Evolutionary conservation across 2,329 filamentous ascomycete species (phyloP), one percentile per base, ranked within the genome.

Genomic region (Emericellopsis atlantica): DNA sequence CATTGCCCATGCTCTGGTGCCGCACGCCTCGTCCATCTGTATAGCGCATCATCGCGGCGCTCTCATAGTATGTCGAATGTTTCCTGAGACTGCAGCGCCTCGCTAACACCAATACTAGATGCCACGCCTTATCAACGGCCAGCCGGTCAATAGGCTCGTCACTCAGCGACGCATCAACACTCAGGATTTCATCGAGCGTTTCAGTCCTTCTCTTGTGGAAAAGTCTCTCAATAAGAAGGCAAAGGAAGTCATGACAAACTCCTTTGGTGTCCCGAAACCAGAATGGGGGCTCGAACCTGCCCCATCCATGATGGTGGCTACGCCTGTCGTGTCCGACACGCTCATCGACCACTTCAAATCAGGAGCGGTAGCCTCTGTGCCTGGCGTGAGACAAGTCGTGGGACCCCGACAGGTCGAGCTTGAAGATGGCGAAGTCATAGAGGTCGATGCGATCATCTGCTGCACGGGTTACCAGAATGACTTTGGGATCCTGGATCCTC

Each of bases 391-490:
- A 18, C 46, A 49, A 3, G 44, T 61, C 18, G 38, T 41, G 0
- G 56, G 53, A 0, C 48, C 49, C 1, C 44, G 22, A 1, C 43
- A 51, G 2, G 33, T 59, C 23, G 52, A 58, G 43, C 48, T 61
- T 7, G 48, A 51, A 2, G 53, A 56, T 23, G 59, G 55, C 1
- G 45, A 43, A 1, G 43, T 48, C 4, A 35, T 59, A 1, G 46
- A 53, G 7, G 51, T 50, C 7, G 57, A 60, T 33, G 40, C 47
- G 21, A 51, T 63, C 22, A 51, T 63, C 32, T 58, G 52, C 37
- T 61, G 55, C 43, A 60, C 57, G 0, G 61, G 60, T 12, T 62
- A 63, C 45, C 42, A 48, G 34, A 50, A 49, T 29, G 55, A 58
- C 40, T 61, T 56, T 43, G 40, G 42, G 22, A 37, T 56, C 4